Percentiles rank a stretch among this genome's conserved stretches.
Conservation (phyloP, 495 filamentous ascomycete genomes). For the Tetracladium marchalianum region DNA sequence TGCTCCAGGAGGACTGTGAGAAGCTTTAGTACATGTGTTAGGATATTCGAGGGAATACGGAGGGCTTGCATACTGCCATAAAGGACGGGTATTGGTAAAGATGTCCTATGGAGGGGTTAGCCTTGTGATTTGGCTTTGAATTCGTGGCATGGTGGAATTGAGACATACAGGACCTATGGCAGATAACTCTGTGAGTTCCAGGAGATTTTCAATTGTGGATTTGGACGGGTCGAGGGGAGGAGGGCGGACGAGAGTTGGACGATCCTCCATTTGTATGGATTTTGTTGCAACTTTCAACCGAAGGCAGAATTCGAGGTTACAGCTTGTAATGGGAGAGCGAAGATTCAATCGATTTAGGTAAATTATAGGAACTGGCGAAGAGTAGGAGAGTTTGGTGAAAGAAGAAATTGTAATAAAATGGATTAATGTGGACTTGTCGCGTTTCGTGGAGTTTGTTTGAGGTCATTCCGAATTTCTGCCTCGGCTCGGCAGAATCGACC, state of each 20-base stretch:
- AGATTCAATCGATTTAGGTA: neutral
- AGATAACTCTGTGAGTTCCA: conserved; percentile 70
- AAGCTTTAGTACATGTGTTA: no score
- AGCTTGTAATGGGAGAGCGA: neutral
- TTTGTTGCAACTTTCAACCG: neutral
- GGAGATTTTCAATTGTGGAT: conserved; percentile 75
- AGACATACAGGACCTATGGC: conserved; percentile 68
- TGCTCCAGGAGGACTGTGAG: conserved; percentile 56
- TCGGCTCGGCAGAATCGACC: neutral
- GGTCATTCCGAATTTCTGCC: neutral
- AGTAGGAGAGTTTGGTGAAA: neutral
- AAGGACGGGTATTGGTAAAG: conserved; percentile 83
- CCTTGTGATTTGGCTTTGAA: neutral
- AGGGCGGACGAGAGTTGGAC: conserved; percentile 63
- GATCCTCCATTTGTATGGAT: conserved; percentile 20
- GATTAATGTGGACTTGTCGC: neutral
- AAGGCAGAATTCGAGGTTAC: neutral
- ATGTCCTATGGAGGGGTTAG: conserved; percentile 48
- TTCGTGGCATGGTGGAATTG: neutral
- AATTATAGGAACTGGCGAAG: neutral
- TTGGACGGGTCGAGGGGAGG: conserved; percentile 62
- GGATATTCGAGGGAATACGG: no score
- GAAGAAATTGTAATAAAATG: neutral
- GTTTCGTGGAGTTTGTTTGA: neutral
- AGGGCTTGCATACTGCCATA: conserved; percentile 51